Conservation (phyloP, 176 grass and related monocot species). For the Zea luxurians region DNA sequence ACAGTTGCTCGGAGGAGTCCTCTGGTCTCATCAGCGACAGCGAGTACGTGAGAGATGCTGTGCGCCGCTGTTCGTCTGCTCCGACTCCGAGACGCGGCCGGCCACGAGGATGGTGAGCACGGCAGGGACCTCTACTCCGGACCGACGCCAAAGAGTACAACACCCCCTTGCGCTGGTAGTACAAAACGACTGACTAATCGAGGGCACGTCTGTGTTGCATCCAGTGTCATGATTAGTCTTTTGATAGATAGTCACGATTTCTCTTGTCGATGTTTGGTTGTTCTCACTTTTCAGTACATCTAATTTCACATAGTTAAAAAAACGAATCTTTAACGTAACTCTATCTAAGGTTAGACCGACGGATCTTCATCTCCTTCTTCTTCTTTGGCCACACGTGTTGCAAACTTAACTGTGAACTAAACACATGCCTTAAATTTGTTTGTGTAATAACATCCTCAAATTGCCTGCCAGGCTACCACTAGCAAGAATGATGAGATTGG, state of each 20-base stretch:
- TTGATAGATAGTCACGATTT: too few species aligned
- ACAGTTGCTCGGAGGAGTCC: not conserved
- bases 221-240: too few species aligned
- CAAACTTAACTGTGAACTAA: not conserved
- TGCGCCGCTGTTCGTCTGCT: constrained; percentile 3
- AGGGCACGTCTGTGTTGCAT: too few species aligned
- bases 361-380: too few species aligned
- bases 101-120: not conserved
- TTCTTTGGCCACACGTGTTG: too few species aligned
- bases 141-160: not conserved
- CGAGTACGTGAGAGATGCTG: constrained; percentile 26
- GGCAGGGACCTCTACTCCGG: not conserved
- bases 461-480: not conserved
- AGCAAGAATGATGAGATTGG: not conserved
- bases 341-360: too few species aligned
- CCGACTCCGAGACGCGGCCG: not conserved
- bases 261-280: too few species aligned
- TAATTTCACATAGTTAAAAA: too few species aligned
- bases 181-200: not conserved
- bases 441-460: not conserved
- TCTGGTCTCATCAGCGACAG: not conserved
- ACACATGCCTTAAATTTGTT: not conserved
- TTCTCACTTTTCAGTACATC: too few species aligned
- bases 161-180: not conserved
- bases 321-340: too few species aligned